Percentiles rank a stretch among this genome's conserved stretches.
Conservation (phyloP, 2,329 filamentous ascomycete species). For the Paraphoma chrysanthemicola region DNA sequence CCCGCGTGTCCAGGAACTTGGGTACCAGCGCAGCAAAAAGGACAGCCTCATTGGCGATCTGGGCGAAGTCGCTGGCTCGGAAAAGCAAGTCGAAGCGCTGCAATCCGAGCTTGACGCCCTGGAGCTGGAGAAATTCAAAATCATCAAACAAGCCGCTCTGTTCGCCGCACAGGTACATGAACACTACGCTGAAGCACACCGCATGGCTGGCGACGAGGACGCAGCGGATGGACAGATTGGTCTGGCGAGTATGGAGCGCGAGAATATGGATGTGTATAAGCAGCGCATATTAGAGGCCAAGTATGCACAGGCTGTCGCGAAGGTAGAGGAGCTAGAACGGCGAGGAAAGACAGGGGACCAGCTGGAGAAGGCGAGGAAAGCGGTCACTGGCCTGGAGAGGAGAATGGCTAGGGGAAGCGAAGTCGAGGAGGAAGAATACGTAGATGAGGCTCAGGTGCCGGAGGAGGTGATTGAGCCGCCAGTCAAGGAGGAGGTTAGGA, state of each 20-base stretch:
- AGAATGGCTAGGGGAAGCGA: slow-evolving; percentile 2
- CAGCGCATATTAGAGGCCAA: not conserved
- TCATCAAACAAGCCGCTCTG: slow-evolving; percentile 21
- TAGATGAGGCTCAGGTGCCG: not conserved
- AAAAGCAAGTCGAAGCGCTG: slow-evolving; percentile 13
- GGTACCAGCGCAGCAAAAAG: slow-evolving; percentile 16
- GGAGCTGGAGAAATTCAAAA: slow-evolving; percentile 22
- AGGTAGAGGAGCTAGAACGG: not conserved
- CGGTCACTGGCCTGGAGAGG: slow-evolving; percentile 2
- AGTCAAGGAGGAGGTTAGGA: not conserved
- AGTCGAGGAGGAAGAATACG: slow-evolving; percentile 13
- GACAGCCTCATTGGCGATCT: not conserved
- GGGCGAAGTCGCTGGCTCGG: not conserved
- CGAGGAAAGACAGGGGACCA: not conserved
- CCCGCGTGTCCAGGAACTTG: slow-evolving; percentile 25
- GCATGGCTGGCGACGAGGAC: slow-evolving; percentile 12
- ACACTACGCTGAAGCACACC: slow-evolving; percentile 25
- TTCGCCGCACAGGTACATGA: slow-evolving; percentile 33
- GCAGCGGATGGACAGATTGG: slow-evolving; percentile 14
- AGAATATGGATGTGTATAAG: slow-evolving; percentile 19
- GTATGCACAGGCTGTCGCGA: not conserved
- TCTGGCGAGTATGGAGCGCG: slow-evolving; percentile 22
- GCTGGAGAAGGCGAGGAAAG: slow-evolving; percentile 14
- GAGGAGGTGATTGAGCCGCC: not conserved
- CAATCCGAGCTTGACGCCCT: slow-evolving; percentile 22